A percentile compares a stretch with the other conserved stretches of the same genome.
phyloP scores from a whole-genome alignment of 2,329 filamentous ascomycete species.

The Proliferodiscus dingleyae region DNA sequence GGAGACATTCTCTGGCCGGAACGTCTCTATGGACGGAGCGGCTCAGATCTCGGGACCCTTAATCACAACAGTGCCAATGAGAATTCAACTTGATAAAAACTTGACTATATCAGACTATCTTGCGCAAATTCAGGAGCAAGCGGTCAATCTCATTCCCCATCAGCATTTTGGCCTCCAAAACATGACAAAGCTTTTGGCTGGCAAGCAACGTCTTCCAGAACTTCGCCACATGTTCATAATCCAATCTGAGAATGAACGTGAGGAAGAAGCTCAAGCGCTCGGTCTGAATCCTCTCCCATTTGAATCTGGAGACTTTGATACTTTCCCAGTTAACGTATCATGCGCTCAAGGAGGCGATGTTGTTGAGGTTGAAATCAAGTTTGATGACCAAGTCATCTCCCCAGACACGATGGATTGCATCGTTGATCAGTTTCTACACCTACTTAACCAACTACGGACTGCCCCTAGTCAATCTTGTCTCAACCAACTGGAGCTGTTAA shows the following conservation, averaged over 20 bases:
- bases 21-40: slow-evolving; percentile 35
- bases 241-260: not conserved
- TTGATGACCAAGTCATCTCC: not conserved
- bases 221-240: not conserved
- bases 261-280: not conserved
- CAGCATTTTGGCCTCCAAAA: slow-evolving; percentile 16
- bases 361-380: not conserved
- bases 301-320: not conserved
- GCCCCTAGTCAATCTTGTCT: not conserved
- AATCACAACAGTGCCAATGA: slow-evolving; percentile 38
- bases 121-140: slow-evolving; percentile 40
- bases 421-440: not conserved
- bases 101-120: slow-evolving; percentile 37
- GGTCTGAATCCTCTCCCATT: not conserved
- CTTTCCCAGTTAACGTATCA: not conserved
- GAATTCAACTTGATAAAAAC: slow-evolving; percentile 31
- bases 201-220: not conserved
- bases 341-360: not conserved
- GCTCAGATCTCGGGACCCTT: too few relatives aligned
- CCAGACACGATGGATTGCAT: not conserved
- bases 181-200: slow-evolving; percentile 12
- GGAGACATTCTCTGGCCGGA: slow-evolving; percentile 38
- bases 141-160: slow-evolving; percentile 40
- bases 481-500: not conserved
- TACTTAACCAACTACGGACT: not conserved